Conservation (phyloP, 1,284 basidiomycete genomes). For the Cutaneotrichosporon cutaneum region DNA sequence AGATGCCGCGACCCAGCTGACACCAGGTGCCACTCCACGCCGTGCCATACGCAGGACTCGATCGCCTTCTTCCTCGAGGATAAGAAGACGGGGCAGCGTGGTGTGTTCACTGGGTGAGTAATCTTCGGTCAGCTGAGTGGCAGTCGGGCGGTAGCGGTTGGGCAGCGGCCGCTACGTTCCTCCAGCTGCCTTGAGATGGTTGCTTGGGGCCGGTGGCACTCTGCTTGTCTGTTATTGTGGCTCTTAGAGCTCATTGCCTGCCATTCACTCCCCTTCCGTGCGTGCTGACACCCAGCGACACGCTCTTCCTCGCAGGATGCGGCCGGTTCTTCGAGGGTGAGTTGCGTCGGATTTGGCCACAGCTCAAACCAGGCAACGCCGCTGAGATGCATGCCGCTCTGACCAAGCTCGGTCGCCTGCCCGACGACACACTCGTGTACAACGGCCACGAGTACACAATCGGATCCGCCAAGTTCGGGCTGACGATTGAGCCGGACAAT, state of each 20-base stretch:
- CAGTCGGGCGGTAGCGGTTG: background rate
- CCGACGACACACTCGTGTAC: constrained; percentile 77
- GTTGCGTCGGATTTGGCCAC: background rate
- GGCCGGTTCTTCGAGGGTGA: constrained; percentile 88
- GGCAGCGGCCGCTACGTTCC: too few species aligned
- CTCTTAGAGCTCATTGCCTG: too few species aligned
- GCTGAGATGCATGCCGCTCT: constrained; percentile 81
- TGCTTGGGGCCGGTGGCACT: too few species aligned
- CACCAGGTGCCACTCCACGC: constrained; percentile 77
- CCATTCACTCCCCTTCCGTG: too few species aligned
- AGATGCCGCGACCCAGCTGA: background rate
- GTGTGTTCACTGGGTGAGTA: constrained; percentile 78
- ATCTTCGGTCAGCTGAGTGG: background rate
- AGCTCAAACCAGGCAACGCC: constrained; percentile 61
- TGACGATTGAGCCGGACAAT: constrained; percentile 48
- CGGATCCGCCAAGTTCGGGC: constrained; percentile 57
- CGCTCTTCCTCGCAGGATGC: constrained; percentile 89
- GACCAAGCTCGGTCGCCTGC: constrained; percentile 71
- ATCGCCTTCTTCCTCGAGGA: constrained; percentile 82
- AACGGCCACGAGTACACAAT: constrained; percentile 91
- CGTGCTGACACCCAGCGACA: constrained; percentile 64
- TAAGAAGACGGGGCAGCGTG: constrained; percentile 62
- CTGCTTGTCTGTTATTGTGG: too few species aligned
- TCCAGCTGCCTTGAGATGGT: too few species aligned
- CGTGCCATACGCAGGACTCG: constrained; percentile 95